These are phyloP conservation scores for Agapanthus africanus DNA, from an alignment of 106 monocot species.

Conservation along the genomic window DNA sequence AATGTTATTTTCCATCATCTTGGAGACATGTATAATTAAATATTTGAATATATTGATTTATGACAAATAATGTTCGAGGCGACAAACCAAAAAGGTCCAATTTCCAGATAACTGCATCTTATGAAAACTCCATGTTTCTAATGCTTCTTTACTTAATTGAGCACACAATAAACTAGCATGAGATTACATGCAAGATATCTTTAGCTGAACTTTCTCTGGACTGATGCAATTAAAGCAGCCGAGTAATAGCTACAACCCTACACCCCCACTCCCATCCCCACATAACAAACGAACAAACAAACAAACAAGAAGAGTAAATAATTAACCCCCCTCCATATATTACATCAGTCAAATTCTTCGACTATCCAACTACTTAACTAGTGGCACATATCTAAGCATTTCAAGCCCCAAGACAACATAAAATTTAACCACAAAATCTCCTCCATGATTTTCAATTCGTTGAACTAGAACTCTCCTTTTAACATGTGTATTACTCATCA, in stretches of 20 bases:
- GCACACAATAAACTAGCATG: no score
- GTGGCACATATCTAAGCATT: not conserved
- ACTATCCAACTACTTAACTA: not conserved
- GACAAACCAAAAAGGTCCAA: not conserved
- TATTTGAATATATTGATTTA: not conserved
- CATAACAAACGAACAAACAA: no score
- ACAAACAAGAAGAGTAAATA: no score
- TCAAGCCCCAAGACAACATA: not conserved
- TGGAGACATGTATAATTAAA: not conserved
- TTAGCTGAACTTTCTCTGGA: no score
- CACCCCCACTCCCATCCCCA: no score
- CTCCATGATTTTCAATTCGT: not conserved
- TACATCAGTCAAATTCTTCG: no score
- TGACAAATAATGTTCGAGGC: not conserved
- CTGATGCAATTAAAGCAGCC: no score
- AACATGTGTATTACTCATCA: not conserved
- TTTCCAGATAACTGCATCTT: not conserved
- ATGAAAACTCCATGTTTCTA: not conserved
- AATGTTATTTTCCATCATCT: not conserved
- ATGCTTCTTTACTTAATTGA: no score
- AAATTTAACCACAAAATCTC: not conserved
- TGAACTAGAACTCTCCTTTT: not conserved
- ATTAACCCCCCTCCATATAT: no score
- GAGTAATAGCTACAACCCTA: no score
- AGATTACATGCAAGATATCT: no score